These are phyloP conservation scores for Saxophila tyrrhenica DNA, from an alignment of 495 filamentous ascomycete species.

Conservation along the genomic window DNA sequence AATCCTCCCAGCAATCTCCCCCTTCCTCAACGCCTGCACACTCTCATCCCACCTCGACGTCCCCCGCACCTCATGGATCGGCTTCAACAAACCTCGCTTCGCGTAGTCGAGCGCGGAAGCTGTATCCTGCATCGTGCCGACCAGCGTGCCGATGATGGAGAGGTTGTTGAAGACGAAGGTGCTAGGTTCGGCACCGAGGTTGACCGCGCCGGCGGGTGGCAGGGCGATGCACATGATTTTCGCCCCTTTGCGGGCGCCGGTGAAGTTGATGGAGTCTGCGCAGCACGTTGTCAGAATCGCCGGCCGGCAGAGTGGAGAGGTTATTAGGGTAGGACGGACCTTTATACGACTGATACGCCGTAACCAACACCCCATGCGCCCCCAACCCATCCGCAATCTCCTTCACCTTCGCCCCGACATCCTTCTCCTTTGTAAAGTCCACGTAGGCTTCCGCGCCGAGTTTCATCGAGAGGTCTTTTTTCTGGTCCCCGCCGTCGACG, in stretches of 20 bases:
- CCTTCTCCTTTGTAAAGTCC: constrained; percentile 33
- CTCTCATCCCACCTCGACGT: constrained; percentile 26
- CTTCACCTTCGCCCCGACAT: constrained; percentile 33
- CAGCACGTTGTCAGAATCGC: too few relatives aligned
- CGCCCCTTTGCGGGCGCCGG: constrained; percentile 34
- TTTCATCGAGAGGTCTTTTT: constrained; percentile 31
- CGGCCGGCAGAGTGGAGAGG: too few relatives aligned
- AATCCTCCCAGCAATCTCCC: constrained; percentile 39
- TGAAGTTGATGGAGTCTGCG: constrained; percentile 21
- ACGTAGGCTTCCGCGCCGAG: constrained; percentile 44
- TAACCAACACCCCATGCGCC: constrained; percentile 42
- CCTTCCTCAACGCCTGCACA: constrained; percentile 27
- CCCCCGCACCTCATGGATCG: constrained; percentile 25
- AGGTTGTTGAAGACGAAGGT: constrained; percentile 35
- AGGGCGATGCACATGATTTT: constrained; percentile 37
- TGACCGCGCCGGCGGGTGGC: constrained; percentile 26
- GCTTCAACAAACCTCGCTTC: constrained; percentile 31
- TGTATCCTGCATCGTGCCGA: constrained; percentile 38
- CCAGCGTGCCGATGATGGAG: constrained; percentile 36
- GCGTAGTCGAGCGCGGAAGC: constrained; percentile 38
- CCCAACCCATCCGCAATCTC: constrained; percentile 36
- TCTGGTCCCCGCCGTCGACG: constrained; percentile 36
- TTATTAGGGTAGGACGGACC: constrained; percentile 14
- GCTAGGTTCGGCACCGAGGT: constrained; percentile 35
- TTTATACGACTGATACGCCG: constrained; percentile 38